Evolutionary conservation across 139 green algal genomes (phyloP).

Genomic region (Chlamydomonas sp.): DNA sequence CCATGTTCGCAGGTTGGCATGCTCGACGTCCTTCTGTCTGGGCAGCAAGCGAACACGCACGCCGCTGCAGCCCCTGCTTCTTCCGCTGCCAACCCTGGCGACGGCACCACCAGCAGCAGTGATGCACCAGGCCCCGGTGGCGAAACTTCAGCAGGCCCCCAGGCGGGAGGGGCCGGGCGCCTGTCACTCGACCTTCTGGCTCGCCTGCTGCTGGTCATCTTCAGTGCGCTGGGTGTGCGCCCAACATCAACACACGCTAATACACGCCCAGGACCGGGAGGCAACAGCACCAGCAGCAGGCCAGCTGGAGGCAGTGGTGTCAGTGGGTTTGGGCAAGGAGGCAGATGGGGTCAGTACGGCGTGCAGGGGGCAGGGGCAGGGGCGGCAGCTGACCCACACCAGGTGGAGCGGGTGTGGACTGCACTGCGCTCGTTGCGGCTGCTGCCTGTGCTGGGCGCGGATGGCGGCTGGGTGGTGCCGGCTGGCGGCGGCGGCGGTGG

Average conservation of each 20-base stretch:
- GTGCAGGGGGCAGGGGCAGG: too few species aligned
- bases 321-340: neutral
- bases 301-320: neutral
- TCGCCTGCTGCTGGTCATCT: slow-evolving; percentile 10
- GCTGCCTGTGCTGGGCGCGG: neutral
- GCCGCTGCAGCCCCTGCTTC: too few species aligned
- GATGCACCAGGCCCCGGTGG: neutral
- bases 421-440: neutral
- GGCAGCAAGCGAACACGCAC: too few species aligned
- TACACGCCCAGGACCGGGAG: too few species aligned
- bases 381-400: neutral
- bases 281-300: too few species aligned
- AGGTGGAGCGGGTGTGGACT: neutral
- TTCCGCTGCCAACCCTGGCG: too few species aligned
- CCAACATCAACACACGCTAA: too few species aligned
- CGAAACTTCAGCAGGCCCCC: neutral
- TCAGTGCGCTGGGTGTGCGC: neutral
- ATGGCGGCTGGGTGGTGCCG: neutral
- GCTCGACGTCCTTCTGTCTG: too few species aligned
- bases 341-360: too few species aligned
- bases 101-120: neutral
- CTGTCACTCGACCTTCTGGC: neutral
- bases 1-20: too few species aligned
- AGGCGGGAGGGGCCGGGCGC: neutral
- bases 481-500: too few species aligned